Base-by-base conservation (phyloP, 805 yeast genomes). In the Kluyveromyces dobzhanskii region DNA sequence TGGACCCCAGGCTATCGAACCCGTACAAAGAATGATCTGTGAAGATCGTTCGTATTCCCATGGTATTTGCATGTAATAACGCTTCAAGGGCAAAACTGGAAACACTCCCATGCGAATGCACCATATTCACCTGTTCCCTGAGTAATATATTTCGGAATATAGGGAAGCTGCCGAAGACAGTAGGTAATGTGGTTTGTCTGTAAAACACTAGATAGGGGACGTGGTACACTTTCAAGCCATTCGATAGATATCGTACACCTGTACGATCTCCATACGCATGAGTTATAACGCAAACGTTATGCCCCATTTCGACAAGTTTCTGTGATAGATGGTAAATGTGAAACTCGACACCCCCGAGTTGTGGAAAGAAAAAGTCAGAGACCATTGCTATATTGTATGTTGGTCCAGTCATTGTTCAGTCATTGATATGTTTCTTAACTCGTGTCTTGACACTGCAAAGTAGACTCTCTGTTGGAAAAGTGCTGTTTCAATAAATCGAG, bases 11-110 rank as follows among this genome's bases (percentile, higher is more conserved):
- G 49, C 83, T 88, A 1, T 92, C 84, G 64, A 92, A 92, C 1
- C 97, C 98, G 65, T 87, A 90, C 25, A 92, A 64, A 0, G 97
- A 90, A 56, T 92, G 99, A 56, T 92, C 99, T 0, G 99, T 92
- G 48, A 92, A 81, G 0, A 90, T 90, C 0, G 98, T 86, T 45
- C 76, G 77, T 39, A 90, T 63, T 0, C 97, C 97, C 96, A 92
- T 83, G 0, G 94, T 81, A 30, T 87, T 70, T 0, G 85, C 97
- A 55, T 92, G 97, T n/a, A 88, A 64, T 7, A 92, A 75, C 0
- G 90, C 86, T 56, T 92, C 99, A 46, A 83, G 94, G 33, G 96
- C 85, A 46, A 92, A 61, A 6, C 85, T 74, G 29, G 94, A 80
- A 56, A 85, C 76, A 26, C 95, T 80, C 0, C 94, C 98, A 64